Percentiles rank a stretch among this genome's conserved stretches.
phyloP scores from a whole-genome alignment of 257 asterid species.

The Linderniella brevidens region DNA sequence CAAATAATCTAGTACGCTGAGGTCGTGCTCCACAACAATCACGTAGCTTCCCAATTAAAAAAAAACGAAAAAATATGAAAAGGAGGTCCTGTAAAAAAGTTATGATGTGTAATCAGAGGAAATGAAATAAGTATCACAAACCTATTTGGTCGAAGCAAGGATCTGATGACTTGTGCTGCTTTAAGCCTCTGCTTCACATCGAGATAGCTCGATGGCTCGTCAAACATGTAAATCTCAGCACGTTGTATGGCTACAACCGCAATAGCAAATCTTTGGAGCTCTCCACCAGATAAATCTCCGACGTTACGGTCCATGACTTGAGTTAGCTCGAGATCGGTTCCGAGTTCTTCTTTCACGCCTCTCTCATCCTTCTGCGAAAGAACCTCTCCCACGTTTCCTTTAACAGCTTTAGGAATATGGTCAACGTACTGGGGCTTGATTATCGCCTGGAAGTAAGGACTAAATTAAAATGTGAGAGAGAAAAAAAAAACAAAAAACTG shows the following conservation, averaged over 20 bases:
- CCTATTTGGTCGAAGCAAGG: conserved; percentile 91
- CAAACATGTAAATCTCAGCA: conserved; percentile 98
- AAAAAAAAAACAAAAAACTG: not conserved
- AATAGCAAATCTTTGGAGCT: conserved; percentile 98
- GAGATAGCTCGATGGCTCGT: conserved; percentile 98
- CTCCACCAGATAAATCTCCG: conserved; percentile 97
- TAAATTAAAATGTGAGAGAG: conserved; percentile 3
- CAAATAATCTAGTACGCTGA: conserved; percentile 84
- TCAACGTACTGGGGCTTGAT: conserved; percentile 97
- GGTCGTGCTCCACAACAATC: conserved; percentile 96
- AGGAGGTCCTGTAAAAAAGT: conserved; percentile 1
- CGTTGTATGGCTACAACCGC: conserved; percentile 86
- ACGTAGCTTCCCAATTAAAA: conserved; percentile 60
- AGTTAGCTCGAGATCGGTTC: conserved; percentile 74
- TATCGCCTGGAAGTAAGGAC: conserved; percentile 42
- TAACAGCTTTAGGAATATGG: conserved; percentile 97
- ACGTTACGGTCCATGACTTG: conserved; percentile 94
- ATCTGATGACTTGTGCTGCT: conserved; percentile 92
- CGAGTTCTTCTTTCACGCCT: conserved; percentile 51
- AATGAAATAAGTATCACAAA: conserved; percentile 11
- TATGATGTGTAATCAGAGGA: conserved; percentile 2
- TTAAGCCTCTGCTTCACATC: conserved; percentile 98
- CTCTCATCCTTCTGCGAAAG: conserved; percentile 95
- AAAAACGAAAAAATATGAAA: conserved; percentile 4
- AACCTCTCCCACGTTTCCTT: conserved; percentile 97